phyloP scores from a whole-genome alignment of 108 stramenopile genomes.

The Discostella pseudostelligera region DNA sequence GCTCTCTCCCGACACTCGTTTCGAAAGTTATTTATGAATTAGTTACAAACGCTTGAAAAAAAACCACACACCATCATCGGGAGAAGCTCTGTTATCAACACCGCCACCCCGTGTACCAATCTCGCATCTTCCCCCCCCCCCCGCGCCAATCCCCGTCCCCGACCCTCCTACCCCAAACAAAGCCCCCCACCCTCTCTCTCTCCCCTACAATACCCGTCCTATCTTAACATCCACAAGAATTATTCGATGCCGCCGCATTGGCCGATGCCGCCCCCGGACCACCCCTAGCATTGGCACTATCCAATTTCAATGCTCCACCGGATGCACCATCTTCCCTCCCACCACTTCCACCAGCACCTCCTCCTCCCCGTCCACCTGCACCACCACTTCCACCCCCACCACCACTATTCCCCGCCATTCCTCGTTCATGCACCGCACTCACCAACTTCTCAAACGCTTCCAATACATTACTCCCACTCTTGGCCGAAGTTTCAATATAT shows the following conservation, averaged over 20 bases:
- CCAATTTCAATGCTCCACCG: neutral
- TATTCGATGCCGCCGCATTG: too few relatives aligned
- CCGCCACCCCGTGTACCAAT: neutral
- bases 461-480: constrained; percentile 78
- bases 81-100: constrained; percentile 41
- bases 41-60: too few relatives aligned
- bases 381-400: constrained; percentile 58
- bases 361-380: constrained; percentile 45
- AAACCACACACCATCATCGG: too few relatives aligned
- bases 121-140: constrained; percentile 49
- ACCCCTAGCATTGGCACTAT: constrained; percentile 2
- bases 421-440: constrained; percentile 83
- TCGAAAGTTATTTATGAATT: too few relatives aligned
- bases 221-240: constrained; percentile 12
- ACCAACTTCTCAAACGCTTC: constrained; percentile 84
- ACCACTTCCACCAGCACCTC: constrained; percentile 43
- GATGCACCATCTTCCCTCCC: constrained; percentile 7
- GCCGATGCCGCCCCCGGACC: constrained; percentile 1
- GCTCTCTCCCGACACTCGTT: constrained; percentile 37
- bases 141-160: too few relatives aligned
- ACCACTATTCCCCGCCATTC: constrained; percentile 47
- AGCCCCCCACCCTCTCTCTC: constrained; percentile 41
- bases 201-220: constrained; percentile 43
- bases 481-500: constrained; percentile 80
- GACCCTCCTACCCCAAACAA: too few relatives aligned